Conservation (phyloP, 2,329 filamentous ascomycete species). For the Trichoderma simmonsii region DNA sequence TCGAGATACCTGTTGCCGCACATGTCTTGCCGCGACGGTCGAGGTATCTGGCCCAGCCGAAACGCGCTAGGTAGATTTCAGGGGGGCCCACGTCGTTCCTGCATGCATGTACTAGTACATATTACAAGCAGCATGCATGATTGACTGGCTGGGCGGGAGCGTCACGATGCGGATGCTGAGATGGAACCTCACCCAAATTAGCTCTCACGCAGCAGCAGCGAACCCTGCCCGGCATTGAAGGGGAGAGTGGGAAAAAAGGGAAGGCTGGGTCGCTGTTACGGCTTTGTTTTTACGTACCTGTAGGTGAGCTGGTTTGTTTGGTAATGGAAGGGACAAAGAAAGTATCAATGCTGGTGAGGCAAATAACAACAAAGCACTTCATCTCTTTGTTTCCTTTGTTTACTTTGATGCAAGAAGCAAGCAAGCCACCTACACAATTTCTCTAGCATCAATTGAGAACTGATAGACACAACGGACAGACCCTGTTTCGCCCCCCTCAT, state of each 20-base stretch:
- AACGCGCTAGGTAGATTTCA: conserved; percentile 22
- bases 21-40: not conserved
- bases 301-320: not conserved
- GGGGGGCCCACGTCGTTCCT: conserved; percentile 30
- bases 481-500: not conserved
- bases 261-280: not conserved
- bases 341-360: not conserved
- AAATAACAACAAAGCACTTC: not conserved
- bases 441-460: not conserved
- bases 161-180: not conserved
- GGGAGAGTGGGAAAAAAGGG: not conserved
- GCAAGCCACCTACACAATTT: no score
- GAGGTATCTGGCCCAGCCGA: conserved; percentile 13
- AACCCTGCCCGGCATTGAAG: conserved; percentile 9
- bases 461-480: not conserved
- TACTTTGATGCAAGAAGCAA: not conserved
- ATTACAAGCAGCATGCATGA: conserved; percentile 13
- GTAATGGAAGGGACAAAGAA: not conserved
- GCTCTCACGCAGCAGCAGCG: conserved; percentile 10
- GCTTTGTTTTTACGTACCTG: not conserved
- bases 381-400: not conserved
- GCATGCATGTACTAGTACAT: conserved; percentile 27
- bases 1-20: conserved; percentile 4
- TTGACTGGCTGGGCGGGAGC: not conserved
- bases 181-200: conserved; percentile 1